Percentiles rank a stretch among this genome's conserved stretches.
Evolutionary conservation across 345 rosid genomes (phyloP).

Genomic region (Populus davidiana): DNA sequence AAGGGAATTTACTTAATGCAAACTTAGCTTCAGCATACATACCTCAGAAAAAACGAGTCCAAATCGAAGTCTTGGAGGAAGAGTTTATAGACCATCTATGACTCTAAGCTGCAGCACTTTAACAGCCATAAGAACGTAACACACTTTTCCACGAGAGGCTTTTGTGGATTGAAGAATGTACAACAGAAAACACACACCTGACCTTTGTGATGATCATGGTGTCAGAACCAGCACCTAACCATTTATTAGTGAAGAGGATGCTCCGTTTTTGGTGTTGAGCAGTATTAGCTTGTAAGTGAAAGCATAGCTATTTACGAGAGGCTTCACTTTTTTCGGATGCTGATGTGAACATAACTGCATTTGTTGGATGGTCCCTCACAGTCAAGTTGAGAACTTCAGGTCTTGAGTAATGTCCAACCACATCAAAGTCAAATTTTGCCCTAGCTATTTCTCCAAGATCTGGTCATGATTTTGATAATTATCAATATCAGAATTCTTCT

Average conservation of each 20-base stretch:
- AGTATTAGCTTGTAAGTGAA: background rate
- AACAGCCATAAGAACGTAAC: too few species aligned
- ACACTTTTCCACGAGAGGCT: too few species aligned
- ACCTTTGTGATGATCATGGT: conserved; percentile 1
- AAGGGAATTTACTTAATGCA: too few species aligned
- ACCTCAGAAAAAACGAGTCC: too few species aligned
- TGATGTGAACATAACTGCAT: conserved; percentile 61
- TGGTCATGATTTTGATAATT: conserved; percentile 17
- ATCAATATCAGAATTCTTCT: conserved; percentile 5
- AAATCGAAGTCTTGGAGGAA: too few species aligned
- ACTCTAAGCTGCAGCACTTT: too few species aligned
- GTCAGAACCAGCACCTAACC: background rate
- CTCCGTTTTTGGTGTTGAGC: background rate
- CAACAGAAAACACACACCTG: too few species aligned
- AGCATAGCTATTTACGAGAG: conserved; percentile 18
- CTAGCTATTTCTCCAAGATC: conserved; percentile 91
- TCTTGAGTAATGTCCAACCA: conserved; percentile 89
- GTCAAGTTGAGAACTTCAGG: conserved; percentile 88
- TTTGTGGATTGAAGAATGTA: too few species aligned
- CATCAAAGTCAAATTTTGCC: conserved; percentile 91
- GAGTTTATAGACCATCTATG: too few species aligned
- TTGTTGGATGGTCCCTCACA: conserved; percentile 73
- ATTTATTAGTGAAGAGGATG: background rate
- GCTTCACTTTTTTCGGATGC: conserved; percentile 39
- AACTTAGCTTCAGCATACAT: too few species aligned